A percentile compares a stretch with the other conserved stretches of the same genome.
phyloP scores from a whole-genome alignment of 768 basidiomycete genomes.

The Sarcodon sp. region DNA sequence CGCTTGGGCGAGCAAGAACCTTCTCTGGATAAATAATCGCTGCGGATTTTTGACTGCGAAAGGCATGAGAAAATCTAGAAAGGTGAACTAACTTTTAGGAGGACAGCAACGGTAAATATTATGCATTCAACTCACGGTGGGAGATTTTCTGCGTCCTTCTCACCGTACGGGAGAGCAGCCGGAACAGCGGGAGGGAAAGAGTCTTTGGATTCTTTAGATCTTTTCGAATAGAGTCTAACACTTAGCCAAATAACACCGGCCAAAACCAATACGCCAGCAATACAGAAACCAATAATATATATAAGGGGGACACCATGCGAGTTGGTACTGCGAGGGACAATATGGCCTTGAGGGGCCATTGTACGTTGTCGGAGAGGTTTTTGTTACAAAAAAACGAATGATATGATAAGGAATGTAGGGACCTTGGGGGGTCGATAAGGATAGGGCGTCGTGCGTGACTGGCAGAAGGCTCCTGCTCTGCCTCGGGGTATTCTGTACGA shows the following conservation, averaged over 20 bases:
- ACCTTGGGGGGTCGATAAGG: no score
- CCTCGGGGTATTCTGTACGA: no score
- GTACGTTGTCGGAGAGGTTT: background rate
- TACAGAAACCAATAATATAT: constrained; percentile 37
- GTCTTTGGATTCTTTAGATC: constrained; percentile 21
- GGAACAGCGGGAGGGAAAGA: constrained; percentile 29
- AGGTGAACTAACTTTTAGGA: background rate
- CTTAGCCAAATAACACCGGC: constrained; percentile 28
- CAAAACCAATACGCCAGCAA: constrained; percentile 28
- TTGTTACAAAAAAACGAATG: no score
- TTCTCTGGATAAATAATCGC: constrained; percentile 40
- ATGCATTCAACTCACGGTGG: constrained; percentile 2
- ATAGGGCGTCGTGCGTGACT: no score
- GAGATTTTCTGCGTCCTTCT: no score
- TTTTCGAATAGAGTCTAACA: constrained; percentile 28
- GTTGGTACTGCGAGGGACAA: constrained; percentile 2
- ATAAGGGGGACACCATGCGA: constrained; percentile 14
- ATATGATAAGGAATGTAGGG: no score
- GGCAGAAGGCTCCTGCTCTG: no score
- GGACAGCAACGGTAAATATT: background rate
- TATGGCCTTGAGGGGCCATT: background rate
- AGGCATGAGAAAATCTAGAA: background rate
- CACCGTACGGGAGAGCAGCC: constrained; percentile 15
- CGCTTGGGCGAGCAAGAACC: constrained; percentile 23
- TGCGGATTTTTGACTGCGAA: background rate